These are phyloP conservation scores for Solanum habrochaites DNA, from an alignment of 257 asterid genomes.

Conservation along the genomic window DNA sequence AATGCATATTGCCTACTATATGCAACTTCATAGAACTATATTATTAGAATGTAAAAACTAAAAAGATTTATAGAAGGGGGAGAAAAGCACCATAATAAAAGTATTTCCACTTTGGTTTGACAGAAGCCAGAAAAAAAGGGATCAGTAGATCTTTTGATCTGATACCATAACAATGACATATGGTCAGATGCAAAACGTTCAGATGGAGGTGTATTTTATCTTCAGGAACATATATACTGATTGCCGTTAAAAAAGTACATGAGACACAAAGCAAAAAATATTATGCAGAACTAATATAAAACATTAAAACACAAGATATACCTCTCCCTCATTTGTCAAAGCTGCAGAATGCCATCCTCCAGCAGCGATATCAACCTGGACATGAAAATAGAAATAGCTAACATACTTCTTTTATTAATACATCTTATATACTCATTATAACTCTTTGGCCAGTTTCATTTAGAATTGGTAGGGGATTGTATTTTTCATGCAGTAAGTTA, in stretches of 20 bases:
- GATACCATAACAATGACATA: background rate
- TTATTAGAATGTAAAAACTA: background rate
- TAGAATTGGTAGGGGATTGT: background rate
- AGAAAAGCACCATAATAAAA: background rate
- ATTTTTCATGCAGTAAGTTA: background rate
- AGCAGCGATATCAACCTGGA: slow-evolving; percentile 95
- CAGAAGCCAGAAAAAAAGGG: background rate
- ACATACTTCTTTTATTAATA: background rate
- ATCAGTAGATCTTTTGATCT: background rate
- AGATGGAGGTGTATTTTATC: background rate
- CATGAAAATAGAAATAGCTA: slow-evolving; percentile 1
- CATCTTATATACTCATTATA: background rate
- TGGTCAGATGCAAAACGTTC: background rate
- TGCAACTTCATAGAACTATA: background rate
- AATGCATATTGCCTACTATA: background rate
- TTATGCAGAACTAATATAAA: background rate
- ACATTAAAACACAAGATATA: slow-evolving; percentile 5
- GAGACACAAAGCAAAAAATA: background rate
- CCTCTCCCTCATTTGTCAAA: slow-evolving; percentile 93
- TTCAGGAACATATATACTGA: background rate
- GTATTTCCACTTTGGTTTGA: background rate
- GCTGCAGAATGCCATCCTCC: slow-evolving; percentile 99
- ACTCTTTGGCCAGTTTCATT: background rate
- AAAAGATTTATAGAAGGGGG: background rate
- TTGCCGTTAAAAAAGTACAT: background rate